Evolutionary conservation across 768 basidiomycete species (phyloP), one percentile per base, ranked within the genome.

Genomic region (Asterophora lycoperdoides): DNA sequence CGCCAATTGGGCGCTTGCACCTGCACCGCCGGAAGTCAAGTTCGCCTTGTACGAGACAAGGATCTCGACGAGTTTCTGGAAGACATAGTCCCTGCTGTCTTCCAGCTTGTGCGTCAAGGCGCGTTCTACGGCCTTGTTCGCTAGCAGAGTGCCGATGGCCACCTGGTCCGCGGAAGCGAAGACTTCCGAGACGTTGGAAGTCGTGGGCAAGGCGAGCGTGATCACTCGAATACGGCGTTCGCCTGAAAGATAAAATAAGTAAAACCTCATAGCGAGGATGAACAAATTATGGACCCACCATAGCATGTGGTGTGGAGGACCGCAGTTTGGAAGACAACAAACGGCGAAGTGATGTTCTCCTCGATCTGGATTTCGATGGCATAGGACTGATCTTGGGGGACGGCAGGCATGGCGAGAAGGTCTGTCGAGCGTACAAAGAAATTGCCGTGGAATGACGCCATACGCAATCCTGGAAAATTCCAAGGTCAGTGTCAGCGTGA

Each of bases 371-470:
- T 75, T 65, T 98, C 95, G 60, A 98, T 94, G 9, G 87, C 86
- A 64, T 98, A 98, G 14, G 89, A 93, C 65, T 96, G 90, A 60
- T 98, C 93, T 59, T 89, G 83, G 13, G 95, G 93, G n/a, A 98
- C 94, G 7, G 93, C 86, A 2, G 95, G 93, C 79, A 97, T 89
- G 3, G 95, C 92, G 30, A 97, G 79, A 4, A 97, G 79, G 68
- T 98, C 95, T 17, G 95, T 98, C 18, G 93, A 96, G 44, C 95
- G 86, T 48, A 96, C 92, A 63, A 98, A 98, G 75, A 97, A 96
- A 73, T 97, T 98, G 53, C 95, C 95, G 59, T 97, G 93, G 88
- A 95, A 98, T 1, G 91, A 89, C 6, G 93, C 85, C 93, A 97
- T 92, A 42, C 93, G 86, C 38, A 98, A 72, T 53, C 94, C 88